Percentiles rank a stretch among this genome's conserved stretches.
These are phyloP conservation scores for Colletotrichum euphorbiae DNA, from an alignment of 2,329 filamentous ascomycete species.

Conservation along the genomic window DNA sequence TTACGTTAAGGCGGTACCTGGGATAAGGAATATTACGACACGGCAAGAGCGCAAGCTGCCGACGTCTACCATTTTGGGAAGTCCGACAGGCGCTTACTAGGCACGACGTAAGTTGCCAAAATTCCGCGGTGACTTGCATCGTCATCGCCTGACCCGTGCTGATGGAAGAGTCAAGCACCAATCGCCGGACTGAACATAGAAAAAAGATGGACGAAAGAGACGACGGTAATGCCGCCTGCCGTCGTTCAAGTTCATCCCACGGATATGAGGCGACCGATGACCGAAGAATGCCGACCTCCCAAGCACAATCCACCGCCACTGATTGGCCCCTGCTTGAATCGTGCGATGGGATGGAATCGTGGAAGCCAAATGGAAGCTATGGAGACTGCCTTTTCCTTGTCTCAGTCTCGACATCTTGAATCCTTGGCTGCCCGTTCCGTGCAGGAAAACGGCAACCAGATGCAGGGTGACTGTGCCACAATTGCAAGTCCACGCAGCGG, in stretches of 20 bases:
- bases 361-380: slow-evolving; percentile 37
- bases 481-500: neutral
- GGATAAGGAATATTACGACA: too few species aligned
- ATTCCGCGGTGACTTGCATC: neutral
- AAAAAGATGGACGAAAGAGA: neutral
- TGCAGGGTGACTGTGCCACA: neutral
- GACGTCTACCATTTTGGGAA: too few species aligned
- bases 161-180: slow-evolving; percentile 2
- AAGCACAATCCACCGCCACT: slow-evolving; percentile 22
- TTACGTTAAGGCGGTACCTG: too few species aligned
- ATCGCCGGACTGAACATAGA: neutral
- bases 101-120: neutral
- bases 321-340: slow-evolving; percentile 37
- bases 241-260: slow-evolving; percentile 32
- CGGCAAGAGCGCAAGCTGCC: too few species aligned
- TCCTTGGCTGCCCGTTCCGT: too few species aligned
- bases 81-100: neutral
- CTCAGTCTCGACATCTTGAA: neutral
- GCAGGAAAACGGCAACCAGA: neutral
- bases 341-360: slow-evolving; percentile 34
- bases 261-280: slow-evolving; percentile 26
- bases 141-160: neutral
- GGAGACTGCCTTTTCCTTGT: slow-evolving; percentile 10
- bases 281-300: slow-evolving; percentile 12
- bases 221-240: slow-evolving; percentile 29